Evolutionary conservation across 352 stramenopile species (phyloP).

Genomic region (Pythium vanterpoolii): DNA sequence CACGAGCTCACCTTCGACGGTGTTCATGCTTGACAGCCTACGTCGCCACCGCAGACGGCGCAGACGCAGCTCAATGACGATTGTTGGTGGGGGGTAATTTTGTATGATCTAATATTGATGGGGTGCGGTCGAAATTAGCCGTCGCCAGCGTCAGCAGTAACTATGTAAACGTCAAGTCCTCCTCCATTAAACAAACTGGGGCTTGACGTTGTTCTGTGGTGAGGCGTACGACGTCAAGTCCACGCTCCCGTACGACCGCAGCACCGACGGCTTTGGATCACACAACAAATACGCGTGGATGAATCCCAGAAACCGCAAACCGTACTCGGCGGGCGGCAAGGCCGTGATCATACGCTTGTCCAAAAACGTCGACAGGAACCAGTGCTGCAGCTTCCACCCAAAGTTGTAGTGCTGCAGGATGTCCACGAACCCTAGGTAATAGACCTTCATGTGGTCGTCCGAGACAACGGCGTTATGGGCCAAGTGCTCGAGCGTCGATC

Average conservation of each 20-base stretch:
- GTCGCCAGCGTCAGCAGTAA: too few relatives aligned
- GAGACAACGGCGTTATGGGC: conserved; percentile 82
- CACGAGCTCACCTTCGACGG: background rate
- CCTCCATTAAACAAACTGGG: background rate
- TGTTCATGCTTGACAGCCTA: too few relatives aligned
- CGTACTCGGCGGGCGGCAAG: conserved; percentile 78
- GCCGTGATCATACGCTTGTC: conserved; percentile 80
- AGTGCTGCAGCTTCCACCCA: conserved; percentile 83
- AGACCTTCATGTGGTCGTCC: conserved; percentile 59
- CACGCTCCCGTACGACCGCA: conserved; percentile 76
- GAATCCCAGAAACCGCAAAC: conserved; percentile 82
- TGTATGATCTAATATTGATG: too few relatives aligned
- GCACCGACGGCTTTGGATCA: conserved; percentile 47
- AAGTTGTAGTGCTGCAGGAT: conserved; percentile 86
- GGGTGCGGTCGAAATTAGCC: too few relatives aligned
- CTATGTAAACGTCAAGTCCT: too few relatives aligned
- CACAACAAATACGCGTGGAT: conserved; percentile 82
- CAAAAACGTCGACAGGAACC: conserved; percentile 58
- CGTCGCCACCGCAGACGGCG: too few relatives aligned
- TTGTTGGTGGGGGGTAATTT: too few relatives aligned
- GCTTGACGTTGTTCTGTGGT: background rate
- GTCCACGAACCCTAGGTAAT: conserved; percentile 85
- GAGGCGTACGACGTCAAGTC: conserved; percentile 16
- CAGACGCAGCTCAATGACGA: too few relatives aligned
- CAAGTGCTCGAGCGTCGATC: conserved; percentile 44